phyloP scores from a whole-genome alignment of 495 filamentous ascomycete species.

The Tricharina praecox region DNA sequence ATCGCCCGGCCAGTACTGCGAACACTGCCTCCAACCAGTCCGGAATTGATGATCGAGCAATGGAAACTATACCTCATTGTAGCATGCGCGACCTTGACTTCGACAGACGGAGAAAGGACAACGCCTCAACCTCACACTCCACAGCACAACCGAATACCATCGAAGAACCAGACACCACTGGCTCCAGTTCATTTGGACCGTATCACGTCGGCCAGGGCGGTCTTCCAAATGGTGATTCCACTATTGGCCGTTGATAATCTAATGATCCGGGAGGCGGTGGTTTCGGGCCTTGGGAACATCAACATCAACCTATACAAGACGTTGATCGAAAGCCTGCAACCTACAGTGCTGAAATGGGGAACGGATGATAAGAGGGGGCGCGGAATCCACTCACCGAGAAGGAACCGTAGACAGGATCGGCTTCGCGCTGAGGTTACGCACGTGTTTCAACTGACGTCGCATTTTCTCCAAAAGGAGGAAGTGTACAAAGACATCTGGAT shows the following conservation, averaged over 20 bases:
- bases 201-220: constrained; percentile 66
- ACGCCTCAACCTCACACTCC: constrained; percentile 37
- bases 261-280: constrained; percentile 76
- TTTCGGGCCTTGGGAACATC: constrained; percentile 79
- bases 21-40: constrained; percentile 49
- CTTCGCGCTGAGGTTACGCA: constrained; percentile 88
- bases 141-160: constrained; percentile 74
- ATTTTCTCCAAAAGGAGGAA: constrained; percentile 63
- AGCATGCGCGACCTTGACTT: constrained; percentile 86
- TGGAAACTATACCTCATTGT: constrained; percentile 98
- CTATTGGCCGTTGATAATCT: constrained; percentile 59
- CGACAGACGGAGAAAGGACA: constrained; percentile 48
- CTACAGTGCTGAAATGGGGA: constrained; percentile 41
- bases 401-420: constrained; percentile 64
- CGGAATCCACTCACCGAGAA: constrained; percentile 57
- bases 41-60: constrained; percentile 82
- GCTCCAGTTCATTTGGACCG: constrained; percentile 51
- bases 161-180: constrained; percentile 41
- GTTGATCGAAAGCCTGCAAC: constrained; percentile 74
- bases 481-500: constrained; percentile 86
- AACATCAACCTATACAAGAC: constrained; percentile 92
- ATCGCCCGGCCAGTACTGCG: constrained; percentile 32
- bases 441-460: constrained; percentile 84
- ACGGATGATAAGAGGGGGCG: constrained; percentile 25
- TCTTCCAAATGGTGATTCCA: constrained; percentile 83